phyloP scores from a whole-genome alignment of 1,284 basidiomycete species.

The Melampsora abietis-canadensis region DNA sequence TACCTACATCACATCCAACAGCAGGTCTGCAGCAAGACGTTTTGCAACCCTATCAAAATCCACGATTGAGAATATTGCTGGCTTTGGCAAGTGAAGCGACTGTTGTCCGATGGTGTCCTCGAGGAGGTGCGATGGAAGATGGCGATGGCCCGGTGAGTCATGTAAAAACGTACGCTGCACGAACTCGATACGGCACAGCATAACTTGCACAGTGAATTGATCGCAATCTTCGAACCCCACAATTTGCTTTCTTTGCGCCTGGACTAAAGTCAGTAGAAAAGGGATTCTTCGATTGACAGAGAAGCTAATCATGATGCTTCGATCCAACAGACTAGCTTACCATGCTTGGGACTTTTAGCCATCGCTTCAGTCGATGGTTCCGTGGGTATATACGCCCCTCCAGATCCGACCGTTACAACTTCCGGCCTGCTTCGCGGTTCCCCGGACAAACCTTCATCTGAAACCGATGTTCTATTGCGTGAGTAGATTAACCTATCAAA shows the following conservation, averaged over 20 bases:
- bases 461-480: conserved; percentile 43
- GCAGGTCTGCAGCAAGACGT: not conserved
- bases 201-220: too few relatives aligned
- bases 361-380: conserved; percentile 80
- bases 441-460: not conserved
- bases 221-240: too few relatives aligned
- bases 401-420: conserved; percentile 61
- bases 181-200: too few relatives aligned
- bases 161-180: too few relatives aligned
- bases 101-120: conserved; percentile 38
- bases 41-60: not conserved
- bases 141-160: too few relatives aligned
- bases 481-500: conserved; percentile 29
- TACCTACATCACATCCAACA: too few relatives aligned
- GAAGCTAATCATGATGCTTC: too few relatives aligned
- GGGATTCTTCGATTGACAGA: too few relatives aligned
- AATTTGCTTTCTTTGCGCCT: too few relatives aligned
- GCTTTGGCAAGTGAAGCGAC: conserved; percentile 51
- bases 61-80: conserved; percentile 75
- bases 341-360: conserved; percentile 74
- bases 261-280: too few relatives aligned
- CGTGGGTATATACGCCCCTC: conserved; percentile 69
- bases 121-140: conserved; percentile 44
- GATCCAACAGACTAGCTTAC: conserved; percentile 49
- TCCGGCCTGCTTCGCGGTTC: conserved; percentile 42